Conservation (phyloP, 202 grass and related monocot genomes). For the Schoenoplectus triqueter region DNA sequence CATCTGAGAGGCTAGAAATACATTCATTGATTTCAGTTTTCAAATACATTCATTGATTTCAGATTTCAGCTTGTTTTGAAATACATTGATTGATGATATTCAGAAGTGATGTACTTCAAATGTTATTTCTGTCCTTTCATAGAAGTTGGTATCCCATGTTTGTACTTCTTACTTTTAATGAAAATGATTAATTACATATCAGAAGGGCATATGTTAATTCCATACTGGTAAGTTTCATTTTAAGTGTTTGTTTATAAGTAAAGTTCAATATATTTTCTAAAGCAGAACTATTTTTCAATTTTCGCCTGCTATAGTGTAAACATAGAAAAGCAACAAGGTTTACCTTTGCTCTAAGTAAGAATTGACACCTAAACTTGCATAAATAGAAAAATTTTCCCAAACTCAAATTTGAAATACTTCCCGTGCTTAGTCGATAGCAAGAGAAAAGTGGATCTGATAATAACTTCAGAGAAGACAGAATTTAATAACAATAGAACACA, state of each 20-base stretch:
- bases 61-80: no score
- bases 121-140: background rate
- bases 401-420: background rate
- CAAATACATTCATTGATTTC: no score
- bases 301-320: background rate
- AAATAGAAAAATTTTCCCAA: background rate
- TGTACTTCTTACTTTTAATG: background rate
- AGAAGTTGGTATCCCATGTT: background rate
- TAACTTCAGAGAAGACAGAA: no score
- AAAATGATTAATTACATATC: background rate
- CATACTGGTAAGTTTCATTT: background rate
- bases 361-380: background rate
- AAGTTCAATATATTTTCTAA: no score
- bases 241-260: background rate
- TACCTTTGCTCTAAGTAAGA: background rate
- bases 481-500: no score
- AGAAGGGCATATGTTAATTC: no score
- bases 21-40: background rate
- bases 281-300: no score
- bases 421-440: background rate
- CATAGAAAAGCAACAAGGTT: background rate
- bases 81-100: no score
- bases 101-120: background rate
- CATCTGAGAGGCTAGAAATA: background rate
- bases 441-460: background rate